phyloP scores from a whole-genome alignment of 1,284 basidiomycete species.

The Tremellales sp. region DNA sequence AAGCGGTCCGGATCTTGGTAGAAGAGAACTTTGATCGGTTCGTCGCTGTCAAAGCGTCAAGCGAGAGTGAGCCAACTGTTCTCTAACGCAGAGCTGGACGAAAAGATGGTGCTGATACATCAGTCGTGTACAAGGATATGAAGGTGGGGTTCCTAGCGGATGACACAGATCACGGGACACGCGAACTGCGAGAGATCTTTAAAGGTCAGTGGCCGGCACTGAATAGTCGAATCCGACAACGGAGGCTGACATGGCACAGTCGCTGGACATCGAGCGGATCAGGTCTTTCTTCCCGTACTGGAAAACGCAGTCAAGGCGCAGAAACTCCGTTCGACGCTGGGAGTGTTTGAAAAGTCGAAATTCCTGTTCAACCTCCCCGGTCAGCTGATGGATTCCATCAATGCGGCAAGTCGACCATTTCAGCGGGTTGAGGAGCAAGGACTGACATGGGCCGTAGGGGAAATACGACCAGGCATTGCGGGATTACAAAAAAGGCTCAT shows the following conservation, averaged over 20 bases:
- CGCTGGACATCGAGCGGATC: conserved; percentile 83
- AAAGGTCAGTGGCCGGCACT: conserved; percentile 65
- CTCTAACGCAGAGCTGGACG: neutral
- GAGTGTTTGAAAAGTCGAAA: conserved; percentile 93
- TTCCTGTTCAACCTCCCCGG: conserved; percentile 98
- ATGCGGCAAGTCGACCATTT: conserved; percentile 60
- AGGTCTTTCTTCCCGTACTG: conserved; percentile 92
- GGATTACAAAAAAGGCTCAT: conserved; percentile 96
- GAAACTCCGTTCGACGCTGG: conserved; percentile 85
- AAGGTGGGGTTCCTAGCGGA: conserved; percentile 75
- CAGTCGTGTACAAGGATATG: conserved; percentile 91
- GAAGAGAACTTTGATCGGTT: conserved; percentile 98
- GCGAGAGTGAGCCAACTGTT: conserved; percentile 65
- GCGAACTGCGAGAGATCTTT: conserved; percentile 72
- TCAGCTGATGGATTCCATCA: conserved; percentile 82
- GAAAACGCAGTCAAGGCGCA: conserved; percentile 94
- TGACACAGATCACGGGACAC: conserved; percentile 75
- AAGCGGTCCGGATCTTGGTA: conserved; percentile 88
- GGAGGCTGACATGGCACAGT: conserved; percentile 10
- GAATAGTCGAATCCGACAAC: neutral
- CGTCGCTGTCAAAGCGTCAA: conserved; percentile 94
- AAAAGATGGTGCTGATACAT: conserved; percentile 6
- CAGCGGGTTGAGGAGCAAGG: neutral
- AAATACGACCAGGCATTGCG: conserved; percentile 89
- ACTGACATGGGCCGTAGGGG: conserved; percentile 54